Evolutionary conservation across 257 asterid genomes (phyloP), one percentile per base, ranked within the genome.

Genomic region (Nicotiana undulata): DNA sequence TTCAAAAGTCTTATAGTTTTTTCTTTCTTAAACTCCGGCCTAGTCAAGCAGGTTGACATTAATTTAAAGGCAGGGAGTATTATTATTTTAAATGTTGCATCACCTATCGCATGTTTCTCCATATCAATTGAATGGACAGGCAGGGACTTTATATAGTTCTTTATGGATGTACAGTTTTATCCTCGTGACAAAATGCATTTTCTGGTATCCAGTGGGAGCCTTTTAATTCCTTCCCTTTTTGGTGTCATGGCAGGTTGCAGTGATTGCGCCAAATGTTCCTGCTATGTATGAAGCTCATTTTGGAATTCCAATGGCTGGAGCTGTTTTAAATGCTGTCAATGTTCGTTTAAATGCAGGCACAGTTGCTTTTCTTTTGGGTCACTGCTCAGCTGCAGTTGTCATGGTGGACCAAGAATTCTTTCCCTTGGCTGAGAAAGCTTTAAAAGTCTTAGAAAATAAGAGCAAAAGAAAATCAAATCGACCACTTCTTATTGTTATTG

Each of bases 301-400:
- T 58, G 98, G 98, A 59, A 86, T 95, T 80, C 98, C 98, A 18
- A 95, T 95, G 98, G 90, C 98, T 2, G 98, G 98, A 49, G 98
- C 98, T 18, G 98, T 92, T 66, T 77, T 93, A 59, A 95, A 95
- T 46, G 97, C 98, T 20, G 98, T 95, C 81, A 95, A 95, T 64
- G 84, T 92, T 76, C 98, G 98, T 68, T 88, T 95, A 7, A 95
- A 95, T 32, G 97, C 97, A 15, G 89, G 86, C 65, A 92, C 98
- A 11, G 82, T 93, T 76, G 92, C 97, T 24, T 95, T 95, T 85
- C 97, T 93, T 44, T 82, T 93, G 76, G 97, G 93, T 2, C 98
- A 95, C 79, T 95, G 98, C 7, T 87, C 86, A 74, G 84, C 97
- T 65, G 88, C 94, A 6, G 91, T 92, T 26, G 67, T 95, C 68